Base-by-base conservation (phyloP, 1,284 basidiomycete species). In the Puccinia horiana region DNA sequence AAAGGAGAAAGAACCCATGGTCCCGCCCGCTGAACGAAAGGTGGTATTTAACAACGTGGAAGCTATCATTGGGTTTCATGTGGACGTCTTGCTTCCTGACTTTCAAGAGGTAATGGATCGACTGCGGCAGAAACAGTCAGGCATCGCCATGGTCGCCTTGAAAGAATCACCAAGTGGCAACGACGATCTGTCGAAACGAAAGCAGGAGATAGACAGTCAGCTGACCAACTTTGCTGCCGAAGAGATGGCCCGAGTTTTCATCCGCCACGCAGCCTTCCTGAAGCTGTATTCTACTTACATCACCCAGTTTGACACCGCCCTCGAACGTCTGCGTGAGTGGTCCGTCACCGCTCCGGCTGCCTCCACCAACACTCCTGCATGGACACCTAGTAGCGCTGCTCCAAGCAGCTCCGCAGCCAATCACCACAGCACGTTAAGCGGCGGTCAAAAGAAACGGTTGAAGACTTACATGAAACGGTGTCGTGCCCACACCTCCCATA, bases 211-310 rank as follows among this genome's bases (percentile, higher is more conserved):
- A 23, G 42, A 81, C 26, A 58, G 69, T 47, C 54, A 73, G 49
- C 42, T 81, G 58, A 81, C 44, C 47, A 83, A 82, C 44, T 76
- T 44, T 26, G 92, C 94, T 12, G 94, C 94, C 0, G 93, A 91
- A 83, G 90, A 91, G 40, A 92, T 99, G 49, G 96, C 94, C 9
- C 91, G 92, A 83, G 95, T 94, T 58, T 99, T 99, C 88, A 89
- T 93, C 83, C 93, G 92, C 73, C 95, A 98, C 87, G 94, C 94
- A 56, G 94, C 95, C 11, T 96, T 96, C 89, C 94, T 98, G 93
- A 94, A 90, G 88, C 95, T 98, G 92, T 98, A 98, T 87, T 95
- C 94, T 72, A 93, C 93, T 56, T 98, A 96, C 87, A 96, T 96
- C 89, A 97, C 93, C 88, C 95, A 96, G 87, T 96, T 96, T 87